phyloP scores from a whole-genome alignment of 148 eudicot species.

The Silene uniflora region DNA sequence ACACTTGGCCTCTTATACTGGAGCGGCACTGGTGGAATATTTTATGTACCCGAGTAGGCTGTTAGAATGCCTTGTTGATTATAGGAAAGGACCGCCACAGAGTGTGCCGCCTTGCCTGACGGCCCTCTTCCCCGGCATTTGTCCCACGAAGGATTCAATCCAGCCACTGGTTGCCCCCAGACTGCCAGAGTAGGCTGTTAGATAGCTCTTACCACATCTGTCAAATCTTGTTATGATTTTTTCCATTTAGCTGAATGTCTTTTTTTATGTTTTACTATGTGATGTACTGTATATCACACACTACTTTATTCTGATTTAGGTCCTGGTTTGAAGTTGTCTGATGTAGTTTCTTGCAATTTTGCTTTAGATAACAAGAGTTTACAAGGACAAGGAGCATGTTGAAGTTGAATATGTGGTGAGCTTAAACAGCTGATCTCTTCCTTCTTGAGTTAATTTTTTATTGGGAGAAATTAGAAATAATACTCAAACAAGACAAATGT shows the following conservation, averaged over 20 bases:
- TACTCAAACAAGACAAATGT: not conserved
- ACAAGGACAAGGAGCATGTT: slow-evolving; percentile 79
- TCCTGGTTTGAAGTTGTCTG: not conserved
- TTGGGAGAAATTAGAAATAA: not conserved
- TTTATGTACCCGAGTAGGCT: no score
- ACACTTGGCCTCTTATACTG: no score
- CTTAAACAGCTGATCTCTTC: slow-evolving; percentile 3
- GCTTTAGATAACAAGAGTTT: slow-evolving; percentile 73
- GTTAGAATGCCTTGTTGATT: no score
- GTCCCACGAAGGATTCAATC: no score
- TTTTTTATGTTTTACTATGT: slow-evolving; percentile 1
- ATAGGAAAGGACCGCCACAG: no score
- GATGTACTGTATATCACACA: not conserved
- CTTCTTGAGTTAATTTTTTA: slow-evolving; percentile 2
- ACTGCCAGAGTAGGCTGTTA: no score
- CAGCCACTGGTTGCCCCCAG: no score
- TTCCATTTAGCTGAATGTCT: not conserved
- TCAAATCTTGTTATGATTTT: not conserved
- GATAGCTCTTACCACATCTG: no score
- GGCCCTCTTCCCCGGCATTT: no score
- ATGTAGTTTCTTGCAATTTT: slow-evolving; percentile 14
- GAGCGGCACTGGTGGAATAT: no score
- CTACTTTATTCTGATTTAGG: not conserved
- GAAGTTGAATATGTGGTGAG: slow-evolving; percentile 91
- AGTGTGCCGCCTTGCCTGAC: no score